Evolutionary conservation across 305 asterid genomes (phyloP), one percentile per base, ranked within the genome.

Genomic region (Coffea humblotiana): DNA sequence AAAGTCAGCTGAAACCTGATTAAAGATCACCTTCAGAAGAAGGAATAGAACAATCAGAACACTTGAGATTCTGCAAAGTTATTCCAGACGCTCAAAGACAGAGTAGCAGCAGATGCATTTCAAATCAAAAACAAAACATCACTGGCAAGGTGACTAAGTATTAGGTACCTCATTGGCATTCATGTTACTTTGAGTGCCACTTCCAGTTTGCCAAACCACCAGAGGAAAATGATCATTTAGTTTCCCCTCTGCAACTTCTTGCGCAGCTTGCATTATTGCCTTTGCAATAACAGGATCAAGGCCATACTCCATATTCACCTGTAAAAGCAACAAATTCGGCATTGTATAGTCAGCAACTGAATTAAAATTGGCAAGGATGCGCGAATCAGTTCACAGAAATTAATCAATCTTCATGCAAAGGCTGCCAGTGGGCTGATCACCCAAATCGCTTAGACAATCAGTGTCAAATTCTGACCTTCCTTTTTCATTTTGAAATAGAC

Each of bases 201-300:
- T 94, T 77, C 99, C 99, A 84, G 99, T 96, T 87, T 94, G 98
- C 99, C 99, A 96, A 84, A 96, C 95, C 83, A 96, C 99, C 94
- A 94, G 85, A 2, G 98, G 99, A 37, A 96, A 96, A 89, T 96
- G 99, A 76, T 96, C 95, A 58, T 92, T 94, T 83, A 94, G 80
- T 84, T 94, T 92, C 78, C 99, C 98, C 82, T 92, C 95, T 16
- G 97, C 97, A 63, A 96, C 99, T 89, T 96, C 99, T 86, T 96
- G 95, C 8, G 99, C 97, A 48, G 99, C 98, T 88, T 94, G 93
- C 97, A 96, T 92, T 54, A 96, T 83, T 75, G 99, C 98, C 84
- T 92, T 96, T 78, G 98, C 99, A 51, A 91, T 94, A 84, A 91
- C 73, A 67, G 95, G 97, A 78, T 96, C 97, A 77, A 96, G 99